phyloP scores from a whole-genome alignment of 148 eudicot species.

The Cornus kousa region DNA sequence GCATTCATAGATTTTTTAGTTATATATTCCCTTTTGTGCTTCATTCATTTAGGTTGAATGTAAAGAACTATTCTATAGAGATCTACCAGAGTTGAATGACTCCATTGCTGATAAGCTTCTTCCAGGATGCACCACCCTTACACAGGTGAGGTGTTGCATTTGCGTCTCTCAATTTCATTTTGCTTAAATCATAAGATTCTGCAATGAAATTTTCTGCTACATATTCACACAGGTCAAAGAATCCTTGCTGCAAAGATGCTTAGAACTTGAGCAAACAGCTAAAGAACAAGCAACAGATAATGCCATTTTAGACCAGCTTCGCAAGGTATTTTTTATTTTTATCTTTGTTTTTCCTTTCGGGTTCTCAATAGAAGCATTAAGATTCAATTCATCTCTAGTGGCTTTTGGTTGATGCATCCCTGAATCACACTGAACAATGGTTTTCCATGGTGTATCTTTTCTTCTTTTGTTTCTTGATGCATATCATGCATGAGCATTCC shows the following conservation, averaged over 20 bases:
- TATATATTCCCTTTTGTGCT: not conserved
- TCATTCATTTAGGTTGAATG: slow-evolving; percentile 67
- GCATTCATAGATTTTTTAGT: not conserved
- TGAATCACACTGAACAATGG: not conserved
- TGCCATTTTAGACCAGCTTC: slow-evolving; percentile 87
- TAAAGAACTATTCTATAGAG: slow-evolving; percentile 90
- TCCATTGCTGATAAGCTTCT: slow-evolving; percentile 79
- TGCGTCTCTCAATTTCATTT: not conserved
- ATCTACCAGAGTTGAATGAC: slow-evolving; percentile 74
- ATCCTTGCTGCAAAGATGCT: slow-evolving; percentile 51
- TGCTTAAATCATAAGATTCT: not conserved
- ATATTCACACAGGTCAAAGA: slow-evolving; percentile 62
- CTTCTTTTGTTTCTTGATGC: not conserved
- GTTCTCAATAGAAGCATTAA: not conserved
- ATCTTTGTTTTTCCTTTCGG: slow-evolving; percentile 2
- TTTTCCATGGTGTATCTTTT: not conserved
- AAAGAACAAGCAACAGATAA: slow-evolving; percentile 97
- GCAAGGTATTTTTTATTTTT: slow-evolving; percentile 45
- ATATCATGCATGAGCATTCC: not conserved
- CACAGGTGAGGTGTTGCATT: slow-evolving; percentile 49
- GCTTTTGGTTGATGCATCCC: not conserved
- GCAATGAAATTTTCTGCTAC: not conserved
- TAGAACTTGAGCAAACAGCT: slow-evolving; percentile 81
- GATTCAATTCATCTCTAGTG: not conserved
- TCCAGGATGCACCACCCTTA: slow-evolving; percentile 75